A percentile compares a stretch with the other conserved stretches of the same genome.
phyloP scores from a whole-genome alignment of 75 land plant species.

The Pinus taeda region DNA sequence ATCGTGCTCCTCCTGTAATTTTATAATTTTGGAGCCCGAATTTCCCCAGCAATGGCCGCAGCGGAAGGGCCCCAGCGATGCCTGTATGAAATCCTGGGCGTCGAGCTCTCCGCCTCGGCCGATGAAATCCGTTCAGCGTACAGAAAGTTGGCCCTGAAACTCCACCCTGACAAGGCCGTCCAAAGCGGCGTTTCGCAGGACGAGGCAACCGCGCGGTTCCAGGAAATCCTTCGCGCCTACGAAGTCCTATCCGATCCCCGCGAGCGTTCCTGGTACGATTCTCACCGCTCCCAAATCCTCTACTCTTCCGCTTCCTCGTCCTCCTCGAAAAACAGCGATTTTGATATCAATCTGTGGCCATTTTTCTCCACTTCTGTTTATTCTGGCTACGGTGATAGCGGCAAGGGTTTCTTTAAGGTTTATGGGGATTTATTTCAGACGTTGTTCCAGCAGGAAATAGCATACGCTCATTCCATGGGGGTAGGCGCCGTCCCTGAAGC shows the following conservation, averaged over 20 bases:
- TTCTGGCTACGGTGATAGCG: slow-evolving; percentile 66
- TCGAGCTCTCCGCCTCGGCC: slow-evolving; percentile 36
- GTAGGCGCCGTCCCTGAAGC: slow-evolving; percentile 42
- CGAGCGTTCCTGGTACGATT: slow-evolving; percentile 93
- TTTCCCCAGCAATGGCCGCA: too few relatives aligned
- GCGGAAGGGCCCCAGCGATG: slow-evolving; percentile 23
- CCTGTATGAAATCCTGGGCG: slow-evolving; percentile 82
- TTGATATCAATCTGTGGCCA: slow-evolving; percentile 67
- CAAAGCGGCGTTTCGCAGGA: slow-evolving; percentile 31
- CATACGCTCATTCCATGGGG: slow-evolving; percentile 44
- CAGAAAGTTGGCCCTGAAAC: slow-evolving; percentile 77
- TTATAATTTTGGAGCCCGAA: too few relatives aligned
- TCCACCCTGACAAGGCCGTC: slow-evolving; percentile 90
- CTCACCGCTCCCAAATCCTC: slow-evolving; percentile 87
- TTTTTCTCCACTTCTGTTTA: slow-evolving; percentile 72
- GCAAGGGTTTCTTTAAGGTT: slow-evolving; percentile 80
- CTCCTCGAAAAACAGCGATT: slow-evolving; percentile 5
- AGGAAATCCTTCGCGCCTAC: slow-evolving; percentile 82
- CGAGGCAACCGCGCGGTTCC: slow-evolving; percentile 81
- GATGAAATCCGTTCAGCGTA: slow-evolving; percentile 87
- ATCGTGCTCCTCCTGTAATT: too few relatives aligned
- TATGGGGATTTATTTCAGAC: slow-evolving; percentile 71
- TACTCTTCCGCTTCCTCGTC: slow-evolving; percentile 30
- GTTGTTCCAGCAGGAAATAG: slow-evolving; percentile 59
- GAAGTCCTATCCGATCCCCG: slow-evolving; percentile 85